Conservation (phyloP, 192 early-diverging fungal species). For the Podila clonocystis region DNA sequence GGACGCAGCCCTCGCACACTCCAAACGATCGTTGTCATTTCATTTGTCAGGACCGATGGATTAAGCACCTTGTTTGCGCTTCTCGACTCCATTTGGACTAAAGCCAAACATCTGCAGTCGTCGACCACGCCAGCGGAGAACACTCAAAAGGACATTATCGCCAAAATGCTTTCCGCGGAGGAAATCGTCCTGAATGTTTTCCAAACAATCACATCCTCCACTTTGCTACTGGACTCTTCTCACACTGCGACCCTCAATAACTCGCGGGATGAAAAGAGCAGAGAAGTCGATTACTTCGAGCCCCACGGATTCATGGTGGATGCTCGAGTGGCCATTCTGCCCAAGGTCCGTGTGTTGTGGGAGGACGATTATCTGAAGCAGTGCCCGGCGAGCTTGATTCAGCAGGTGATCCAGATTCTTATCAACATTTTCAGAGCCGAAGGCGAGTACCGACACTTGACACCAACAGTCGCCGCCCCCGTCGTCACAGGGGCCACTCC, state of each 20-base stretch:
- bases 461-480: constrained; percentile 22
- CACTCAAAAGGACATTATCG: constrained; percentile 53
- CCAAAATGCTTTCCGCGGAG: constrained; percentile 55
- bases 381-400: constrained; percentile 63
- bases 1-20: constrained; percentile 66
- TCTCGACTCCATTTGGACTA: constrained; percentile 59
- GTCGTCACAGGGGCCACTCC: constrained; percentile 10
- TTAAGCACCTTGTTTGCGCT: constrained; percentile 58
- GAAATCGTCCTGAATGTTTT: constrained; percentile 72
- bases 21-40: constrained; percentile 68
- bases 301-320: constrained; percentile 73
- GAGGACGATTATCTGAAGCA: constrained; percentile 64
- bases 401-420: constrained; percentile 68
- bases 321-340: constrained; percentile 68
- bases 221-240: constrained; percentile 79
- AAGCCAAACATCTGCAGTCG: constrained; percentile 38
- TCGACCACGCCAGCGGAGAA: constrained; percentile 24
- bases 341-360: constrained; percentile 72
- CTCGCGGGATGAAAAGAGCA: constrained; percentile 65
- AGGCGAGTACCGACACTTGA: constrained; percentile 64
- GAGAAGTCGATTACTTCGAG: constrained; percentile 72
- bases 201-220: constrained; percentile 73
- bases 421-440: constrained; percentile 78
- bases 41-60: constrained; percentile 70
- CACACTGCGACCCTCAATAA: constrained; percentile 60